A percentile compares a stretch with the other conserved stretches of the same genome.
Conservation (phyloP, 495 filamentous ascomycete genomes). For the Thermothielavioides terrestris region DNA sequence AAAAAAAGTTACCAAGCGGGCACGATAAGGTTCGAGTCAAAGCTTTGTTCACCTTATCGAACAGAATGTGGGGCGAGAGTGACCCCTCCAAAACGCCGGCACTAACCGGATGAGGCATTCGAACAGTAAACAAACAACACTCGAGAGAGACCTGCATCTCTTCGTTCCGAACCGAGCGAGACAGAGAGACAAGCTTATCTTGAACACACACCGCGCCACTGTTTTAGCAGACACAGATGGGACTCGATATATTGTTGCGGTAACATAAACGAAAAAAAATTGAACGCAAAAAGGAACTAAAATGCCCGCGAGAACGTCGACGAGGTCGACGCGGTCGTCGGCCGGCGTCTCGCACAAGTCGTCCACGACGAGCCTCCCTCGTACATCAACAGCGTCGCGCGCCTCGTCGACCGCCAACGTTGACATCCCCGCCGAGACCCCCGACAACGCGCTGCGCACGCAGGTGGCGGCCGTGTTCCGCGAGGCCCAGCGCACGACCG, state of each 20-base stretch:
- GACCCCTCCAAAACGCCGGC: slow-evolving; percentile 11
- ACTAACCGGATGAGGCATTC: slow-evolving; percentile 18
- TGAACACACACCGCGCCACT: not conserved
- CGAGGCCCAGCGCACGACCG: slow-evolving; percentile 80
- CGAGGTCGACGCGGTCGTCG: slow-evolving; percentile 56
- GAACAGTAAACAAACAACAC: slow-evolving; percentile 20
- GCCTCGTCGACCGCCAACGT: slow-evolving; percentile 51
- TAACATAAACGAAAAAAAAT: slow-evolving; percentile 4
- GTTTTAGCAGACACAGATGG: not conserved
- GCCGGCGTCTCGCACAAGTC: too few species aligned
- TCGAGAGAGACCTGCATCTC: not conserved
- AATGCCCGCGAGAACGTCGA: slow-evolving; percentile 21
- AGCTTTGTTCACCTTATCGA: slow-evolving; percentile 20
- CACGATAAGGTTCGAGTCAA: slow-evolving; percentile 17
- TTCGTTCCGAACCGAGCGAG: not conserved
- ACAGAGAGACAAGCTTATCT: not conserved
- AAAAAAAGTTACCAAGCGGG: slow-evolving; percentile 14
- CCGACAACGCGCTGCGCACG: slow-evolving; percentile 59
- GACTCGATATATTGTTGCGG: not conserved
- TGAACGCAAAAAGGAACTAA: not conserved
- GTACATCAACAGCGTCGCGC: slow-evolving; percentile 48
- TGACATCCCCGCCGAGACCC: slow-evolving; percentile 64
- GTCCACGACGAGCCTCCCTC: too few species aligned
- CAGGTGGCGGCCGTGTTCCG: slow-evolving; percentile 73
- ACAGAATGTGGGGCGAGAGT: slow-evolving; percentile 1